Evolutionary conservation across 306 rosid genomes (phyloP).

Genomic region (Malus fusca): DNA sequence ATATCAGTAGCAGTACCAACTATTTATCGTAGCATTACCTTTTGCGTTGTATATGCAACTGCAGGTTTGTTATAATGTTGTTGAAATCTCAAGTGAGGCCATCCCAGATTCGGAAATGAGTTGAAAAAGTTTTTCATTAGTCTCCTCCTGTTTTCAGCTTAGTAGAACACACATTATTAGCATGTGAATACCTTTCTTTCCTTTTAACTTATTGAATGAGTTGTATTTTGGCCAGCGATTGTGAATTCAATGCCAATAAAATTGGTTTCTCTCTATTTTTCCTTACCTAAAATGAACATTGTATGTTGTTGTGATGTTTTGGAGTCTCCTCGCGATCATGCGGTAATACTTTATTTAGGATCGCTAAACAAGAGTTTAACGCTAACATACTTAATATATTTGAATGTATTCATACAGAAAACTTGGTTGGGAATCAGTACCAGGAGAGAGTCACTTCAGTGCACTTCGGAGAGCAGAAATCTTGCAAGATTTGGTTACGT

Average conservation of each 20-base stretch:
- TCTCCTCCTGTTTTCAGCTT: slow-evolving; percentile 44
- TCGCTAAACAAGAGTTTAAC: background rate
- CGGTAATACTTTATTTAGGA: background rate
- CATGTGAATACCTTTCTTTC: background rate
- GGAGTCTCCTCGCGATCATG: background rate
- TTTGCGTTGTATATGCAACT: slow-evolving; percentile 2
- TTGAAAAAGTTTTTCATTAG: slow-evolving; percentile 48
- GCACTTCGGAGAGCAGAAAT: slow-evolving; percentile 42
- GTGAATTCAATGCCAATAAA: background rate
- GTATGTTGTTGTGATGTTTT: background rate
- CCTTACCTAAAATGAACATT: background rate
- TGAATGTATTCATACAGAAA: slow-evolving; percentile 26
- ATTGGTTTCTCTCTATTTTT: background rate
- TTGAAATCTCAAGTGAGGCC: slow-evolving; percentile 35
- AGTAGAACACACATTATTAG: slow-evolving; percentile 27
- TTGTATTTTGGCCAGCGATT: background rate
- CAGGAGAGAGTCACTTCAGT: slow-evolving; percentile 41
- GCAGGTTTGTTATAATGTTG: slow-evolving; percentile 38
- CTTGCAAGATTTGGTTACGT: slow-evolving; percentile 36
- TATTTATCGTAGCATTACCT: background rate
- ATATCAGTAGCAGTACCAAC: background rate
- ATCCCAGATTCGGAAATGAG: slow-evolving; percentile 41
- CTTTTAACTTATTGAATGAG: background rate
- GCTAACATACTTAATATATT: background rate
- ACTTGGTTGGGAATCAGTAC: slow-evolving; percentile 50